These are phyloP conservation scores for Penicillium malachiteum DNA, from an alignment of 495 filamentous ascomycete genomes.

Conservation along the genomic window DNA sequence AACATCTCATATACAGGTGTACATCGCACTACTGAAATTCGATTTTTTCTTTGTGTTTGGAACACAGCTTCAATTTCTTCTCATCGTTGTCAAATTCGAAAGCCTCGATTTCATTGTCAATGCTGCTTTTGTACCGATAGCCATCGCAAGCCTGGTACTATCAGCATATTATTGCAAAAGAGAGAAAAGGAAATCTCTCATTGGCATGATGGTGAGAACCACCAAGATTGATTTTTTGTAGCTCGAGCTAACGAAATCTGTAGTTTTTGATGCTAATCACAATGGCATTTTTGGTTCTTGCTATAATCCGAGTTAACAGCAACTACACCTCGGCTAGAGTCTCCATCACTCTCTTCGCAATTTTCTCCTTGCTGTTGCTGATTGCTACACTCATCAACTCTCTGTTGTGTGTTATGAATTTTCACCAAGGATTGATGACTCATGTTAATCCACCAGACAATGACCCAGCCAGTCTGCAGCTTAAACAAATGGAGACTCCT, in stretches of 20 bases:
- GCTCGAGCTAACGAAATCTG: neutral
- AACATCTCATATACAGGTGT: slow-evolving; percentile 8
- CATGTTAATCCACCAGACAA: neutral
- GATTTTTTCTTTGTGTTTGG: slow-evolving; percentile 24
- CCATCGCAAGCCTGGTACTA: slow-evolving; percentile 10
- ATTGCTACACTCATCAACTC: neutral
- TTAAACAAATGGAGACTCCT: neutral
- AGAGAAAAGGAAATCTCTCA: slow-evolving; percentile 17
- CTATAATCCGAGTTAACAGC: neutral
- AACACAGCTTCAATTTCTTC: slow-evolving; percentile 20
- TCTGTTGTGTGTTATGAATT: neutral
- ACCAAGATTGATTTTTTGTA: too few species aligned
- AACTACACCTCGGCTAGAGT: neutral
- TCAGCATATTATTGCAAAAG: slow-evolving; percentile 14
- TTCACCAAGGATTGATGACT: neutral
- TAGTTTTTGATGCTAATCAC: neutral
- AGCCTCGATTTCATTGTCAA: slow-evolving; percentile 15
- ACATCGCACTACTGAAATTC: slow-evolving; percentile 22
- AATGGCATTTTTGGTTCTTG: neutral
- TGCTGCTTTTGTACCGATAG: slow-evolving; percentile 12
- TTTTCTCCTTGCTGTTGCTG: neutral
- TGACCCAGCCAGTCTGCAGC: neutral
- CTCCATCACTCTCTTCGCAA: neutral
- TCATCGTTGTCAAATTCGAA: slow-evolving; percentile 5
- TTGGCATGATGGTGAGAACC: slow-evolving; percentile 10